Evolutionary conservation across 1,284 basidiomycete genomes (phyloP).

Genomic region (Farysia itapuensis): DNA sequence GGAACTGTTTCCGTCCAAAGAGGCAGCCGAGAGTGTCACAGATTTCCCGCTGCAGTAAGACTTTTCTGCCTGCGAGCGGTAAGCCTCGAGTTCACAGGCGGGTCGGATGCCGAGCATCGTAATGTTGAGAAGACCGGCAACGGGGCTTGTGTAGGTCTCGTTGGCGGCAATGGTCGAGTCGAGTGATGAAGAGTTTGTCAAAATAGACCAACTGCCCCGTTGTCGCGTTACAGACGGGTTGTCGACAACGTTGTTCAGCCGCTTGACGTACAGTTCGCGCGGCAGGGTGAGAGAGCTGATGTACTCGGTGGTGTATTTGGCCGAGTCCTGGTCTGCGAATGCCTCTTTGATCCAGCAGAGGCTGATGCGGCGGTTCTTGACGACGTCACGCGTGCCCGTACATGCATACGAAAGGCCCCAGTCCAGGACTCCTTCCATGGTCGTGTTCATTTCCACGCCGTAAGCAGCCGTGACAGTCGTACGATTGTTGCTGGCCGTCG

Average conservation of each 20-base stretch:
- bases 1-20: background rate
- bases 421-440: constrained; percentile 12
- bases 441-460: constrained; percentile 10
- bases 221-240: constrained; percentile 7
- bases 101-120: constrained; percentile 14
- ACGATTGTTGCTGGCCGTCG: too few relatives aligned
- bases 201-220: constrained; percentile 23
- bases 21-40: background rate
- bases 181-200: constrained; percentile 4
- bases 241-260: constrained; percentile 7
- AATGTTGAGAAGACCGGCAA: constrained; percentile 4
- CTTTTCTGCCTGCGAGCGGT: constrained; percentile 9
- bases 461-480: too few relatives aligned
- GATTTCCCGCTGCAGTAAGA: background rate
- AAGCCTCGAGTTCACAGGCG: constrained; percentile 3
- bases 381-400: constrained; percentile 8
- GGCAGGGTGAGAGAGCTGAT: constrained; percentile 15
- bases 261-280: constrained; percentile 16
- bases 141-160: too few relatives aligned
- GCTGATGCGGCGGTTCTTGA: constrained; percentile 5
- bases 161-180: background rate
- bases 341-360: constrained; percentile 33
- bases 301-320: constrained; percentile 15
- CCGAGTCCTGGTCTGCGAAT: constrained; percentile 11
- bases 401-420: constrained; percentile 27